These are phyloP conservation scores for Euryodendron excelsum DNA, from an alignment of 148 eudicot genomes.

Conservation along the genomic window DNA sequence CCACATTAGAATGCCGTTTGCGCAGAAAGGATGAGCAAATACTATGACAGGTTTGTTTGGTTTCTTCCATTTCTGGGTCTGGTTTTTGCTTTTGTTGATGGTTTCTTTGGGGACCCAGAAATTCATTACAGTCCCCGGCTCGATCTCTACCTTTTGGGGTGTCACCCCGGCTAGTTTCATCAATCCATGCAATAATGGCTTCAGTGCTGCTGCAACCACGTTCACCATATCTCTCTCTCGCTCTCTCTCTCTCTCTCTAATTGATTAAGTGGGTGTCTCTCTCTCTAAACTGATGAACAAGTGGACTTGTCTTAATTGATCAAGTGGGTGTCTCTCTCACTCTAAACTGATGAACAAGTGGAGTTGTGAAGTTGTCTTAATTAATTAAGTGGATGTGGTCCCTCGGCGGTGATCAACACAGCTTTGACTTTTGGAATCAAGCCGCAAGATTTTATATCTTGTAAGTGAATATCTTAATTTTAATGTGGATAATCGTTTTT, in stretches of 20 bases:
- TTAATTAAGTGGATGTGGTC: too few relatives aligned
- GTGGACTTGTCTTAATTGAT: too few relatives aligned
- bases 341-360: too few relatives aligned
- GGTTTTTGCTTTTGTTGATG: not conserved
- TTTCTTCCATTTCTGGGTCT: not conserved
- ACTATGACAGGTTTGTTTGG: slow-evolving; percentile 30
- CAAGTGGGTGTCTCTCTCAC: too few relatives aligned
- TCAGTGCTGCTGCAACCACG: slow-evolving; percentile 12
- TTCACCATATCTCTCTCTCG: slow-evolving; percentile 32
- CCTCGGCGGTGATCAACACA: too few relatives aligned
- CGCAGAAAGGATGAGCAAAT: slow-evolving; percentile 44
- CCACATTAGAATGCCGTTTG: slow-evolving; percentile 46
- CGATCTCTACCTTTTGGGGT: slow-evolving; percentile 34
- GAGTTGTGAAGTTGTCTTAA: too few relatives aligned
- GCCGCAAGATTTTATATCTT: too few relatives aligned
- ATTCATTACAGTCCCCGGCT: slow-evolving; percentile 38
- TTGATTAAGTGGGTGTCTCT: too few relatives aligned
- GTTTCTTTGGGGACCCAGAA: slow-evolving; percentile 43
- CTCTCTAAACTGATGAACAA: too few relatives aligned
- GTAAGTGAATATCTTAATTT: too few relatives aligned
- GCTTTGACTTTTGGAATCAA: too few relatives aligned
- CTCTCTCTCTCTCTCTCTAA: not conserved
- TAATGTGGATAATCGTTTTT: too few relatives aligned
- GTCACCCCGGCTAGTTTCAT: slow-evolving; percentile 35
- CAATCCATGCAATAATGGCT: slow-evolving; percentile 20